These are phyloP conservation scores for Ammopiptanthus mongolicus DNA, from an alignment of 306 rosid genomes.

Conservation along the genomic window DNA sequence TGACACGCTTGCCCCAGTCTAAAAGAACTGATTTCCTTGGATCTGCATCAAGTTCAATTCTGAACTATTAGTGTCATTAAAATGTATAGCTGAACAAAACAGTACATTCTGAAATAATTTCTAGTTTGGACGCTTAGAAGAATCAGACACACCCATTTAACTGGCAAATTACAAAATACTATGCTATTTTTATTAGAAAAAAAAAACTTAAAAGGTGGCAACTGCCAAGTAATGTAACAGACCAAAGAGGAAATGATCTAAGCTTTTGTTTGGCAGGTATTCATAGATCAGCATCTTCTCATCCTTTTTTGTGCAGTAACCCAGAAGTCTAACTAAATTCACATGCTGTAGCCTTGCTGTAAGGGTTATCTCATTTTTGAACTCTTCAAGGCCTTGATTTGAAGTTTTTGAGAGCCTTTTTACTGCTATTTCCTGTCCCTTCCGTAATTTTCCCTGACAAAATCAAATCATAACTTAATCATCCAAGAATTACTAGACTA, in stretches of 20 bases:
- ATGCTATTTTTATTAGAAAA: background rate
- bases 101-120: background rate
- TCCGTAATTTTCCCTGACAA: conserved; percentile 38
- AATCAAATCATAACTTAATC: background rate
- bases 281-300: conserved; percentile 51
- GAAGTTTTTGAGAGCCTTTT: conserved; percentile 49
- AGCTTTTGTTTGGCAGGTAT: conserved; percentile 49
- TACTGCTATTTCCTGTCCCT: conserved; percentile 46
- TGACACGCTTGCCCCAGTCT: conserved; percentile 48
- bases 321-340: conserved; percentile 50
- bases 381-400: conserved; percentile 47
- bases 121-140: background rate
- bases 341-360: conserved; percentile 51
- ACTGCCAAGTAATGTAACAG: conserved; percentile 2
- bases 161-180: background rate
- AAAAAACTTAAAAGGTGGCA: background rate
- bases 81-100: background rate
- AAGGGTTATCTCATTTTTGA: conserved; percentile 40
- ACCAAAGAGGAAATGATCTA: conserved; percentile 50
- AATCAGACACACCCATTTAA: background rate
- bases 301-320: conserved; percentile 38
- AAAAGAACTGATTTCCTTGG: conserved; percentile 24
- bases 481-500: background rate
- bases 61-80: conserved; percentile 2
- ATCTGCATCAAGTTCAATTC: conserved; percentile 37